phyloP scores from a whole-genome alignment of 1,284 basidiomycete species.

The Ceratobasidium sp. region DNA sequence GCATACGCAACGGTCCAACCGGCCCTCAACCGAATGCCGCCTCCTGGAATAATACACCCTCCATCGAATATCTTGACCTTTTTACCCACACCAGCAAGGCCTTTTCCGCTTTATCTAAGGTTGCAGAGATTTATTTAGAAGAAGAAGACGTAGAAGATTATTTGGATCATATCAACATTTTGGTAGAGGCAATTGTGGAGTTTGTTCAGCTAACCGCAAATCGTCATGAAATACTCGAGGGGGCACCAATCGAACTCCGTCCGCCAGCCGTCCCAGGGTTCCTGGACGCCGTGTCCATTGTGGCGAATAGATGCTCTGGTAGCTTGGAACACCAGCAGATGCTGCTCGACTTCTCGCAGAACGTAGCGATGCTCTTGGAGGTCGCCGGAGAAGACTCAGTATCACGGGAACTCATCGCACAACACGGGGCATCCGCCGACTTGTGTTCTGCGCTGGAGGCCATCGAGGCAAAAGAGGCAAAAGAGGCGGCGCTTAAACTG shows the following conservation, averaged over 20 bases:
- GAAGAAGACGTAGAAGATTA: background rate
- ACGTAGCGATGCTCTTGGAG: background rate
- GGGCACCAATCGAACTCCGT: too few species aligned
- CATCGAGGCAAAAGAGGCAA: background rate
- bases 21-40: background rate
- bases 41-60: background rate
- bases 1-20: background rate
- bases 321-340: background rate
- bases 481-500: too few species aligned
- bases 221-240: too few species aligned
- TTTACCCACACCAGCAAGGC: slow-evolving; percentile 1
- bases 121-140: too few species aligned
- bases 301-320: background rate
- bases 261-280: too few species aligned
- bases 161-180: background rate
- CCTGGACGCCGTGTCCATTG: too few species aligned
- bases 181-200: background rate
- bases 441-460: background rate
- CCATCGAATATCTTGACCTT: background rate
- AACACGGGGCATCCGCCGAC: background rate
- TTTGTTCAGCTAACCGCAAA: background rate
- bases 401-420: background rate
- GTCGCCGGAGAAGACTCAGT: background rate
- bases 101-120: background rate
- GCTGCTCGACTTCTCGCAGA: background rate